Evolutionary conservation across 2,329 filamentous ascomycete genomes (phyloP).

Genomic region (Colletotrichum euphorbiae): DNA sequence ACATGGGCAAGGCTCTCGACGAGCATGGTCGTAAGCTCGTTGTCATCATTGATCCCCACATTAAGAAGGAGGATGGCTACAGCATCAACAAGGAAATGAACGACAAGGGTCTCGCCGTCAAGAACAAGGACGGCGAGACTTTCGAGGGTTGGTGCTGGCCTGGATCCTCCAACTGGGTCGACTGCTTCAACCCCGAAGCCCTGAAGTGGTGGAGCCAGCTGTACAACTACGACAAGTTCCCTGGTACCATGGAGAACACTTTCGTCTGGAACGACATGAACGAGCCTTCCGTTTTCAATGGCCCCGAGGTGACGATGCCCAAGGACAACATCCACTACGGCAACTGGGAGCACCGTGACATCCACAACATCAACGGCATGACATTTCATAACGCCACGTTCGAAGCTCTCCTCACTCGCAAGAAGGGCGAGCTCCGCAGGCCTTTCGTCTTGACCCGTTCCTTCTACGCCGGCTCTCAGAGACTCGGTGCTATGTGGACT

Average conservation of each 20-base stretch:
- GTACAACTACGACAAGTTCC: constrained; percentile 90
- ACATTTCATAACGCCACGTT: constrained; percentile 96
- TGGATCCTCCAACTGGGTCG: constrained; percentile 95
- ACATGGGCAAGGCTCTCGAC: constrained; percentile 90
- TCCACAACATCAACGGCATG: constrained; percentile 96
- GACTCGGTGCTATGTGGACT: constrained; percentile 96
- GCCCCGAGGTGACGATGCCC: constrained; percentile 97
- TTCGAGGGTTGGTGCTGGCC: constrained; percentile 99
- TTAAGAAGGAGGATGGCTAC: constrained; percentile 91
- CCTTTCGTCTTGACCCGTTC: constrained; percentile 94
- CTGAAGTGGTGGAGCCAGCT: constrained; percentile 91
- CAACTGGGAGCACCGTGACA: constrained; percentile 95
- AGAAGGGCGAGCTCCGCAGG: constrained; percentile 85
- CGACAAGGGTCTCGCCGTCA: constrained; percentile 83
- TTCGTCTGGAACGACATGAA: constrained; percentile 99
- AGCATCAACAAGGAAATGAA: constrained; percentile 82
- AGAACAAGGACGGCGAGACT: constrained; percentile 88
- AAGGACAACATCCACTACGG: constrained; percentile 95
- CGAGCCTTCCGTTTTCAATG: constrained; percentile 98
- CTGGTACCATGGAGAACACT: constrained; percentile 85
- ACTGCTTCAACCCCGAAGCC: constrained; percentile 93
- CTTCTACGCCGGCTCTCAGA: constrained; percentile 92
- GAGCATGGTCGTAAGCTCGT: constrained; percentile 90
- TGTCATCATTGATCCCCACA: constrained; percentile 95
- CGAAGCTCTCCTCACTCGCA: constrained; percentile 83